Percentiles rank a stretch among this genome's conserved stretches.
These are phyloP conservation scores for Kregervanrija fluxuum DNA, from an alignment of 805 yeast species.

Conservation along the genomic window DNA sequence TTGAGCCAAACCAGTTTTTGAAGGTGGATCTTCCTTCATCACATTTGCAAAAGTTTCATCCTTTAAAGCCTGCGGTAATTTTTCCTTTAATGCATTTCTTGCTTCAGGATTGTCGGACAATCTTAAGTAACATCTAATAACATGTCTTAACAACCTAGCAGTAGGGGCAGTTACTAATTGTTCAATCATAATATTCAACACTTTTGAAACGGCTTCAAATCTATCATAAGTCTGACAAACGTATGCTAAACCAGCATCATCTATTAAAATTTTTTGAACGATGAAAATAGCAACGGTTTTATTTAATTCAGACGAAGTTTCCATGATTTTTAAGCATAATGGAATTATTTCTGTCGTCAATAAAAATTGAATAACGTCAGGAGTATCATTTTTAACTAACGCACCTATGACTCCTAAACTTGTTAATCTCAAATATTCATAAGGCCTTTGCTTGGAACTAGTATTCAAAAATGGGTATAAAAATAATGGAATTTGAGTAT, in stretches of 20 bases:
- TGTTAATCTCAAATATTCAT: constrained; percentile 88
- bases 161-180: constrained; percentile 73
- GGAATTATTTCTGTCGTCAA: constrained; percentile 97
- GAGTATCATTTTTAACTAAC: constrained; percentile 88
- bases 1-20: constrained; percentile 82
- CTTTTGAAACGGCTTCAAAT: constrained; percentile 89
- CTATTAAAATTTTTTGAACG: constrained; percentile 84
- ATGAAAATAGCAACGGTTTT: constrained; percentile 97
- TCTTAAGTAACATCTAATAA: constrained; percentile 87
- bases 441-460: constrained; percentile 83
- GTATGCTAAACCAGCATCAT: constrained; percentile 84
- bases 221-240: constrained; percentile 94
- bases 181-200: constrained; percentile 76
- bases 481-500: constrained; percentile 88
- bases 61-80: constrained; percentile 79
- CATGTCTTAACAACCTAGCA: constrained; percentile 83
- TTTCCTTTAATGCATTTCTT: constrained; percentile 72
- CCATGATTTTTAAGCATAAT: constrained; percentile 89
- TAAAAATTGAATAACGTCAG: constrained; percentile 87
- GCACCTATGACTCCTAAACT: constrained; percentile 97
- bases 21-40: constrained; percentile 79
- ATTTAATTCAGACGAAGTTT: constrained; percentile 84
- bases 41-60: constrained; percentile 79
- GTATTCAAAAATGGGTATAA: constrained; percentile 92
- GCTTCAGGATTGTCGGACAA: constrained; percentile 88